phyloP scores from a whole-genome alignment of 2,329 filamentous ascomycete species.

The Cladosporium sp. region DNA sequence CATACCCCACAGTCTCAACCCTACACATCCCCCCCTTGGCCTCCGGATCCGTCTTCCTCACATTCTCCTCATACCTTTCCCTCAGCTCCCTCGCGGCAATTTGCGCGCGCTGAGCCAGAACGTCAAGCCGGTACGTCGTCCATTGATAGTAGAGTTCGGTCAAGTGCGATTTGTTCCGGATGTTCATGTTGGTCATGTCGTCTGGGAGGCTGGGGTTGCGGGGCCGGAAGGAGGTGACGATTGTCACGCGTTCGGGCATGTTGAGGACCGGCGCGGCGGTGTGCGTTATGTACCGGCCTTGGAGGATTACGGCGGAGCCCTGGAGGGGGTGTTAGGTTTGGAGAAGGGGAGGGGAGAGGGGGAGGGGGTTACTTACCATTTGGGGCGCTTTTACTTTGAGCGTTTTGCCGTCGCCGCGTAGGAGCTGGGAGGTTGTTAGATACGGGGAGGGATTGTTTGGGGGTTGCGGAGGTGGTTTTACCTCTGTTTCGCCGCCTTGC shows the following conservation, averaged over 20 bases:
- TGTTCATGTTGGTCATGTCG: conserved; percentile 57
- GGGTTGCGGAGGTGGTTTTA: conserved; percentile 44
- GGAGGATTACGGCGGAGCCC: conserved; percentile 61
- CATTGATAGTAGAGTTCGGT: conserved; percentile 58
- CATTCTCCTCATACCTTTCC: conserved; percentile 21
- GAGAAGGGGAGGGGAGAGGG: neutral
- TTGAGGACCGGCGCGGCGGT: conserved; percentile 56
- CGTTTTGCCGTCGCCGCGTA: neutral
- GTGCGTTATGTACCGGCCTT: conserved; percentile 64
- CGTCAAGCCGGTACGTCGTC: conserved; percentile 58
- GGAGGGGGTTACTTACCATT: neutral
- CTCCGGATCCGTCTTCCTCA: neutral
- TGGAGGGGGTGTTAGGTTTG: conserved; percentile 23
- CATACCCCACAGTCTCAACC: neutral
- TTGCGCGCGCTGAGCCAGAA: conserved; percentile 55
- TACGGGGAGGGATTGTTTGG: neutral
- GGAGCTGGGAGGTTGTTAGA: neutral
- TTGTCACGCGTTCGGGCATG: conserved; percentile 57
- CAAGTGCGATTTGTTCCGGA: conserved; percentile 55
- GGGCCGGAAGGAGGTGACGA: conserved; percentile 63
- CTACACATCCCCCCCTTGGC: neutral
- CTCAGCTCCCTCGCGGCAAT: conserved; percentile 41
- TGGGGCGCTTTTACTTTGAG: neutral
- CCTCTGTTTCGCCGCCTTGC: conserved; percentile 60
- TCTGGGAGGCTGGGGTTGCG: conserved; percentile 51